Base-by-base conservation (phyloP, 2,329 filamentous ascomycete genomes). In the Talaromyces atroroseus region DNA sequence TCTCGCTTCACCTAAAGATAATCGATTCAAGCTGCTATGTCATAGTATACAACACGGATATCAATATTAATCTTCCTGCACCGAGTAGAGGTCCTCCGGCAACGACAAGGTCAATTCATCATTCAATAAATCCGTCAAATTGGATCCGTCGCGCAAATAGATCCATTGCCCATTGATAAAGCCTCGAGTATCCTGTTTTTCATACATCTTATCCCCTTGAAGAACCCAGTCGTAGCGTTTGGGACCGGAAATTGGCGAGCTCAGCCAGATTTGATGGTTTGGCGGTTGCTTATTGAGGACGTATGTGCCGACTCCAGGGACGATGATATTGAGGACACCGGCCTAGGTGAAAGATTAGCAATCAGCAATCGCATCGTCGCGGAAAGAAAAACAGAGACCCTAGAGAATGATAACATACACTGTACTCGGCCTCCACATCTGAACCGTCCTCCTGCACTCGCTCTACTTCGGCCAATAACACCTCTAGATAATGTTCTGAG, bases 271-370 rank as follows among this genome's bases (percentile, higher is more conserved):
- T 71, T 87, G 94, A 79, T 91, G 94, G 80, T 96, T 97, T 20
- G 92, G 91, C 0, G 94, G 94, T 73, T 99, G 94, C 75, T 99
- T 99, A 82, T 99, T 99, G 76, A 99, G 82, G 59, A 99, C 89
- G 70, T 95, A 99, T 29, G 84, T 92, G 60, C 92, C 91, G 51
- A 84, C 78, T 12, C 80, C 77, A 1, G 84, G 83, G 64, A 89
- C 83, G 6, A 77, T 80, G 66, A 97, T 79, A 61, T 86, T 91
- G 64, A 97, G 80, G 56, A 97, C 91, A 55, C 94, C 92, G 54
- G 90, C 83, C 92, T 96, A 65, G 18, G 54, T 21, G 44, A 56
- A 29, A 47, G 24, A 2, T 20, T 34, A 46, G n/a, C 21, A 45
- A 26, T 21, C 48, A 52, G 20, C 29, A 46, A 29, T 29, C 32